Base-by-base conservation (phyloP, 805 yeast genomes). In the Candida dajiaensis region DNA sequence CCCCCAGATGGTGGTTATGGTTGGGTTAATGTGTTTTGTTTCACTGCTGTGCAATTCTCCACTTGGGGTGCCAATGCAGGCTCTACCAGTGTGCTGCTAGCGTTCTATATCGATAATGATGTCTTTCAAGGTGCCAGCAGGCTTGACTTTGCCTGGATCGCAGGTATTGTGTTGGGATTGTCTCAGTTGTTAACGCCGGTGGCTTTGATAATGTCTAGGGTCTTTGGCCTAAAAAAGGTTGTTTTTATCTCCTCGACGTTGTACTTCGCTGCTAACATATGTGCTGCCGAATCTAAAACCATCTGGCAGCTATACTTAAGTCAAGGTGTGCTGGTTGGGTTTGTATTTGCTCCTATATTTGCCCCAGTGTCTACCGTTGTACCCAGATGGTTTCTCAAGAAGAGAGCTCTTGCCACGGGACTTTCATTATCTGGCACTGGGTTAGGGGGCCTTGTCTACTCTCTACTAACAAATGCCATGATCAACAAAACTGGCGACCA, bases 311-410 rank as follows among this genome's bases (percentile, higher is more conserved):
- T 85, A 13, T 81, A 74, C 55, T 61, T 81, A 37, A 77, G 87
- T 7, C 90, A 85, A 63, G 90, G 92, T 25, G 68, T 83, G 2
- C 49, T 85, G 38, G 74, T 73, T 44, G 85, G 89, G 28, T 57
- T 76, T 28, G 60, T 69, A 0, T 69, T 70, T 31, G 79, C 87
- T 0, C 59, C 79, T 15, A 67, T 80, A 31, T 75, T 78, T 44
- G 70, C 80, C 3, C 84, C 92, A 1, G 80, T 78, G 5, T 65
- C 80, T 19, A 71, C 80, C 2, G 63, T 83, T 13, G 56, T 85
- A 22, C 89, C 89, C 0, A 86, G 80, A 45, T 85, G 86, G 84
- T 85, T 85, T 59, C 63, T 77, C 39, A 81, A 77, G 52, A 80
- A 67, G 48, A 70, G 90, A 53, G 81, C 81, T 3, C 60, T 73